Percentiles rank a stretch among this genome's conserved stretches.
phyloP scores from a whole-genome alignment of 2,329 filamentous ascomycete genomes.

The Cordyceps farinosa region DNA sequence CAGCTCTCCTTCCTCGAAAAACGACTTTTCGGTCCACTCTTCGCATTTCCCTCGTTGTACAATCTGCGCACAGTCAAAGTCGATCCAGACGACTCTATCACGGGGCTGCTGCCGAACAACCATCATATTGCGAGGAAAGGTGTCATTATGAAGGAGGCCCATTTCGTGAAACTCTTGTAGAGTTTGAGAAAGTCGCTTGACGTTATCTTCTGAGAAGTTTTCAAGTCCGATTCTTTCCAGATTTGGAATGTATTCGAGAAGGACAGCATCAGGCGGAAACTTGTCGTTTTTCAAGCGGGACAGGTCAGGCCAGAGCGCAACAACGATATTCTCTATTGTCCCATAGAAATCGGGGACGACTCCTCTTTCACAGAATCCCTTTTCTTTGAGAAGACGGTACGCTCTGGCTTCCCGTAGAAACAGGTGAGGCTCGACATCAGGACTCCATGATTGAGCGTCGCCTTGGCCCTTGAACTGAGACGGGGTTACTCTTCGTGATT shows the following conservation, averaged over 20 bases:
- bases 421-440: too few species aligned
- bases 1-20: not conserved
- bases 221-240: not conserved
- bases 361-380: too few species aligned
- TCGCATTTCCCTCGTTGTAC: not conserved
- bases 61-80: not conserved
- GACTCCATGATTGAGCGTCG: too few species aligned
- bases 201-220: not conserved
- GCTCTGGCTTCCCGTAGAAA: too few species aligned
- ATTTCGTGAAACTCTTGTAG: too few species aligned
- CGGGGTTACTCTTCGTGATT: not conserved
- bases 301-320: not conserved
- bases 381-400: too few species aligned
- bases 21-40: not conserved
- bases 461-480: not conserved
- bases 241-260: slow-evolving; percentile 11
- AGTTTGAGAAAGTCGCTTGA: not conserved
- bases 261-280: not conserved
- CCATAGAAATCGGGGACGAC: slow-evolving; percentile 3
- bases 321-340: not conserved
- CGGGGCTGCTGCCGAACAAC: not conserved
- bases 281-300: too few species aligned
- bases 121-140: too few species aligned
- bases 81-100: not conserved
- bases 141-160: too few species aligned